Base-by-base conservation (phyloP, 345 rosid species). In the Citrus trifoliata region DNA sequence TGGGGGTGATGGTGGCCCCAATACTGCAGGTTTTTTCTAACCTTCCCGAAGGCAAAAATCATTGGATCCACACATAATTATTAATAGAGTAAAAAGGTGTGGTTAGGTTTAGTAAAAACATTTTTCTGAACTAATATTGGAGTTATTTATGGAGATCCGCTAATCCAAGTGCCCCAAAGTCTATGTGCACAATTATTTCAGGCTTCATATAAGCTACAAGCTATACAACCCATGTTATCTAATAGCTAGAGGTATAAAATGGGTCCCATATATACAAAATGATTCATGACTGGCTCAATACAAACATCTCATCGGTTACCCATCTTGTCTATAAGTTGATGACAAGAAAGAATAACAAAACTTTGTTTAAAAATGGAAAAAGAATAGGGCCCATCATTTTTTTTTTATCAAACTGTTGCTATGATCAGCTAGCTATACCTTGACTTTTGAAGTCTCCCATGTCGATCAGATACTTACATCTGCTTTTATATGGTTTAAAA, bases 1-100 rank as follows among this genome's bases (percentile, higher is more conserved):
- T 67, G 82, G 86, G 86, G 42, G 71, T 75, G 71, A 63, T 77
- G 66, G 83, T 79, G 89, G 80, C 78, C 88, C 88, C 85, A 74
- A 79, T 66, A 58, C 66, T 70, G 74, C 42, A 71, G 60, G 46
- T 55, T 70, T 65, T 46, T 55, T 61, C 60, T 53, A 59, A 30
- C 40, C 72, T 75, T 81, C 42, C 53, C 78, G 67, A 78, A 66
- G 46, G 7, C 46, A 40, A 74, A 40, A 80, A 78, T 83, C 82
- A 84, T 86, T 89, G 88, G 90, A 88, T 85, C 88, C 87, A 70
- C 85, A 79, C 85, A 80, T 75, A 40, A 40, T 13, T 24, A 69
- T 69, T 13, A 40, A 60, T 70, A 75, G 85, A 83, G 76, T 67
- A 70, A 83, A 86, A 83, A 79, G 67, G 77, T 46, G 62, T 18